These are phyloP conservation scores for Aphanomyces euteiches DNA, from an alignment of 352 stramenopile genomes.

Conservation along the genomic window DNA sequence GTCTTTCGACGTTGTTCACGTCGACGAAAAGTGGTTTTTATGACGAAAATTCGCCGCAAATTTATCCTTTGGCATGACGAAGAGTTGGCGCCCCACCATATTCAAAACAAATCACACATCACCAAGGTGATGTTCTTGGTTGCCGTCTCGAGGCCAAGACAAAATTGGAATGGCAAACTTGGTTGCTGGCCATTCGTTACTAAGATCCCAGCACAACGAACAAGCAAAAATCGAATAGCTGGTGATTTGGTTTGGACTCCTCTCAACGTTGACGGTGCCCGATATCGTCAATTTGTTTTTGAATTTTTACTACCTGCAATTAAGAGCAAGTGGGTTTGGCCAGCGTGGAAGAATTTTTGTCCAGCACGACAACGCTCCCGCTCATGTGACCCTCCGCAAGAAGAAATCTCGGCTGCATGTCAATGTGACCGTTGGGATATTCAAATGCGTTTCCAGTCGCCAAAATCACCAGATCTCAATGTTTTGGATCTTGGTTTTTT, in stretches of 20 bases:
- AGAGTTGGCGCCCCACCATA: neutral
- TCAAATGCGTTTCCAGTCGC: slow-evolving; percentile 11
- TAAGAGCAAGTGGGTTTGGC: slow-evolving; percentile 26
- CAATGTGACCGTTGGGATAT: slow-evolving; percentile 8
- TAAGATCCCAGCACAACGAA: slow-evolving; percentile 1
- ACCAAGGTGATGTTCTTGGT: slow-evolving; percentile 10
- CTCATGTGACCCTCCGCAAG: slow-evolving; percentile 18
- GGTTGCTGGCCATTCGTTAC: slow-evolving; percentile 8
- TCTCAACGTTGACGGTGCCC: neutral
- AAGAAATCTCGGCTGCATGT: slow-evolving; percentile 6
- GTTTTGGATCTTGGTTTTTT: slow-evolving; percentile 34
- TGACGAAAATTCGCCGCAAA: neutral
- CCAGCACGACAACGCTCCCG: slow-evolving; percentile 31
- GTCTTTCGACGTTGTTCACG: slow-evolving; percentile 11
- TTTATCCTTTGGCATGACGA: slow-evolving; percentile 13
- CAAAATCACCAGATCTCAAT: slow-evolving; percentile 32
- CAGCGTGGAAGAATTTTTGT: slow-evolving; percentile 8
- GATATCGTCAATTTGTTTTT: slow-evolving; percentile 8
- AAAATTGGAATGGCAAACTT: slow-evolving; percentile 1
- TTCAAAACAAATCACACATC: neutral
- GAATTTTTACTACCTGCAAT: slow-evolving; percentile 22
- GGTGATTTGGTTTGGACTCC: neutral
- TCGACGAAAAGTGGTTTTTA: slow-evolving; percentile 16
- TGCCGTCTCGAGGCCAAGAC: neutral
- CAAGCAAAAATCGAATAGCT: slow-evolving; percentile 7